Evolutionary conservation across 139 green algal species (phyloP).

Genomic region (Auxenochlorella pyrenoidosa): DNA sequence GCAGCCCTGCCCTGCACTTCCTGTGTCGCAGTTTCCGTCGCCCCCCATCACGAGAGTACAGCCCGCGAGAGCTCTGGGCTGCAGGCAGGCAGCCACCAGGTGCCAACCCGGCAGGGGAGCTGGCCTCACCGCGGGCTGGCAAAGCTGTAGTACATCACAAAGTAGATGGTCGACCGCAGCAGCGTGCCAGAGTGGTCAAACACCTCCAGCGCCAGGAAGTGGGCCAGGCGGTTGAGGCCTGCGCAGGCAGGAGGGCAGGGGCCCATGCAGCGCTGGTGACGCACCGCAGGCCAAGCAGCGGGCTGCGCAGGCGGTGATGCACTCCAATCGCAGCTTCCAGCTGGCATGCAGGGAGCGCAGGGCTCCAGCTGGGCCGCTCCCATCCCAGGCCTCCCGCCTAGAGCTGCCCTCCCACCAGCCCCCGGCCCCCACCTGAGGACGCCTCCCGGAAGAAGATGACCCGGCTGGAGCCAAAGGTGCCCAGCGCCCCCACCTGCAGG

Average conservation of each 20-base stretch:
- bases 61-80: too few species aligned
- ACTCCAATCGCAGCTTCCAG: neutral
- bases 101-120: neutral
- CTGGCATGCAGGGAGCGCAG: neutral
- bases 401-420: neutral
- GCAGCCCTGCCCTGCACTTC: neutral
- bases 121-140: constrained; percentile 3
- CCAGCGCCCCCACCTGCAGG: constrained; percentile 39
- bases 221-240: constrained; percentile 47
- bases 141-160: constrained; percentile 49
- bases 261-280: neutral
- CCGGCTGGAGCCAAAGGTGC: constrained; percentile 53
- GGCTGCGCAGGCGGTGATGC: too few species aligned
- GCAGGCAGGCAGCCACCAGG: neutral
- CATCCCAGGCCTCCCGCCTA: too few species aligned
- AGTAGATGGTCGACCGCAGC: constrained; percentile 54
- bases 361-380: too few species aligned
- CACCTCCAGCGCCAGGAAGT: constrained; percentile 62
- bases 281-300: neutral
- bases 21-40: too few species aligned
- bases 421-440: constrained; percentile 40
- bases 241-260: neutral
- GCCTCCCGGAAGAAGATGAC: constrained; percentile 59
- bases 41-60: too few species aligned
- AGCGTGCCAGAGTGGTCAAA: constrained; percentile 50